phyloP scores from a whole-genome alignment of 805 yeast genomes.

The Candida mattraensis region DNA sequence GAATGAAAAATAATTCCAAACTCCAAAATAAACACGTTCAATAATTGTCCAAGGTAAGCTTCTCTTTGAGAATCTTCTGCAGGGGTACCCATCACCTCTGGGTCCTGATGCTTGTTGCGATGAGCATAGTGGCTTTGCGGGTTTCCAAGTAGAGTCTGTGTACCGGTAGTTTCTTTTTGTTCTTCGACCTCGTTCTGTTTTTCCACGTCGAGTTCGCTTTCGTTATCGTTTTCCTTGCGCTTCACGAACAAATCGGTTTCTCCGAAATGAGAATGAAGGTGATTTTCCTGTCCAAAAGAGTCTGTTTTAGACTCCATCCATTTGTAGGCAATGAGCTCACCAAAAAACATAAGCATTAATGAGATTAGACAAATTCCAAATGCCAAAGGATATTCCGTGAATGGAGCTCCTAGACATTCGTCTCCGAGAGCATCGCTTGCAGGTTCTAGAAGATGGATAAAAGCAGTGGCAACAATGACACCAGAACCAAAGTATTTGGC shows the following conservation, averaged over 20 bases:
- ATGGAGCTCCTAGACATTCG: constrained; percentile 63
- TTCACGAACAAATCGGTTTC: constrained; percentile 29
- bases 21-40: constrained; percentile 61
- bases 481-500: constrained; percentile 83
- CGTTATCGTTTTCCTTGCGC: constrained; percentile 9
- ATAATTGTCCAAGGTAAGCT: constrained; percentile 53
- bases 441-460: constrained; percentile 70
- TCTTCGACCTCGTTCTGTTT: constrained; percentile 3
- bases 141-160: constrained; percentile 1
- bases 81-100: constrained; percentile 42
- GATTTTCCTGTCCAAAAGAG: constrained; percentile 25
- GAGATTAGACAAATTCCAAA: constrained; percentile 53
- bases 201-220: constrained; percentile 11
- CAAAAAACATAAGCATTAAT: constrained; percentile 50
- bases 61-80: constrained; percentile 27
- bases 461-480: constrained; percentile 79
- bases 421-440: constrained; percentile 58
- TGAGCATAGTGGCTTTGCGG: constrained; percentile 35
- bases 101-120: constrained; percentile 43
- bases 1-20: constrained; percentile 85
- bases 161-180: constrained; percentile 3
- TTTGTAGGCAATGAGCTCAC: constrained; percentile 50
- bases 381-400: constrained; percentile 53
- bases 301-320: constrained; percentile 38
- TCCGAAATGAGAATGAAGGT: constrained; percentile 59